Evolutionary conservation across 352 stramenopile species (phyloP).

Genomic region (Globisporangium splendens): DNA sequence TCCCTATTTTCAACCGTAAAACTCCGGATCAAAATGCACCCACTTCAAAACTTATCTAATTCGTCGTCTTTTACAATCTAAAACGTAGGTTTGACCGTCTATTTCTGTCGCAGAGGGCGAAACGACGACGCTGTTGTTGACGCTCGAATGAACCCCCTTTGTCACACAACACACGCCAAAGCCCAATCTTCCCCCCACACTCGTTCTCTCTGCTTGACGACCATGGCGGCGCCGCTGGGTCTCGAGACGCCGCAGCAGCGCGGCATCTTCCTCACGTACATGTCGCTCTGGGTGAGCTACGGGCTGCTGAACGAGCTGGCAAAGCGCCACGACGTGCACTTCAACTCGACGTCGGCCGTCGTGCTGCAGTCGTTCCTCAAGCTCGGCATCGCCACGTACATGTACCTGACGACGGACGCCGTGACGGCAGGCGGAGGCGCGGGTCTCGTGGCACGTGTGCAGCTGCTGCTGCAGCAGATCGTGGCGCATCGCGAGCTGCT

Average conservation of each 20-base stretch:
- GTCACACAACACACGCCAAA: neutral
- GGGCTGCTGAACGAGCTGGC: conserved; percentile 75
- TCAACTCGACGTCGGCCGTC: conserved; percentile 74
- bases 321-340: conserved; percentile 59
- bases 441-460: conserved; percentile 20
- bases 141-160: neutral
- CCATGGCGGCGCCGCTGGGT: conserved; percentile 53
- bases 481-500: conserved; percentile 40
- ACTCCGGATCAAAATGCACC: too few species aligned
- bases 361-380: conserved; percentile 77
- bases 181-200: neutral
- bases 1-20: too few species aligned
- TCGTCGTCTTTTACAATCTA: too few species aligned
- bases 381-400: conserved; percentile 57
- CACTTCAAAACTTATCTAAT: too few species aligned
- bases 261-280: conserved; percentile 77
- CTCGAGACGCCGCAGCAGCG: conserved; percentile 71
- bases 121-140: too few species aligned
- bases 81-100: too few species aligned
- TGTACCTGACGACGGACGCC: conserved; percentile 61
- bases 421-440: conserved; percentile 9
- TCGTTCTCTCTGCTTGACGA: neutral
- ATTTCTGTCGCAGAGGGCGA: too few species aligned
- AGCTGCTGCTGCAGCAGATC: conserved; percentile 34
- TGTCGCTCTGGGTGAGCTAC: conserved; percentile 74